These are phyloP conservation scores for Triangularia setosa DNA, from an alignment of 2,329 filamentous ascomycete species.

Conservation along the genomic window DNA sequence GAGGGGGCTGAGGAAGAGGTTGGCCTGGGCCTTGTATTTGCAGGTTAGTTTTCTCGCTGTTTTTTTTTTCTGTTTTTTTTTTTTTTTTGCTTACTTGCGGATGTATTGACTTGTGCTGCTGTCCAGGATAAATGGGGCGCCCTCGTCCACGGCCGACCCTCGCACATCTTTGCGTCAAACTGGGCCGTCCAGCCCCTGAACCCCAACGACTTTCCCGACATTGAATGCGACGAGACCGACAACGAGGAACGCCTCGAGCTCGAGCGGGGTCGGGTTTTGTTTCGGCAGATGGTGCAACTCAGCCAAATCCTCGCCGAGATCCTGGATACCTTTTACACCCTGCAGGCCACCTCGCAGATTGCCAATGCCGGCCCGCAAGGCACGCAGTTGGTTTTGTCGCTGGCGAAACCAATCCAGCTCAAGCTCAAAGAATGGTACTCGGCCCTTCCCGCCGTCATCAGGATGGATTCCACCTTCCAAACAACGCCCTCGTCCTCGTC, in stretches of 20 bases:
- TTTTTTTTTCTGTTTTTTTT: too few relatives aligned
- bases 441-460: conserved; percentile 57
- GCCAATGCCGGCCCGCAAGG: conserved; percentile 63
- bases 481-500: conserved; percentile 35
- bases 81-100: too few relatives aligned
- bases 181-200: conserved; percentile 72
- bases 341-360: conserved; percentile 69
- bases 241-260: conserved; percentile 61
- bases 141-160: conserved; percentile 78
- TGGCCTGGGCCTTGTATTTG: conserved; percentile 79
- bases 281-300: conserved; percentile 71
- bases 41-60: conserved; percentile 13
- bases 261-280: conserved; percentile 65
- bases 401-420: conserved; percentile 77
- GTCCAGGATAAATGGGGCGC: conserved; percentile 90
- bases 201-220: conserved; percentile 68
- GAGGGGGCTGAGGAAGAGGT: conserved; percentile 74
- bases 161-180: conserved; percentile 64
- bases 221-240: conserved; percentile 61
- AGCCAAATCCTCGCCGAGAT: conserved; percentile 75
- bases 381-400: conserved; percentile 67
- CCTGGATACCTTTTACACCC: conserved; percentile 77
- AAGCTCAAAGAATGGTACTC: conserved; percentile 81
- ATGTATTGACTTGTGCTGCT: conserved; percentile 7
- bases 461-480: conserved; percentile 61